Evolutionary conservation across 805 yeast species (phyloP).

Genomic region (Saccharomycopsis sp.): DNA sequence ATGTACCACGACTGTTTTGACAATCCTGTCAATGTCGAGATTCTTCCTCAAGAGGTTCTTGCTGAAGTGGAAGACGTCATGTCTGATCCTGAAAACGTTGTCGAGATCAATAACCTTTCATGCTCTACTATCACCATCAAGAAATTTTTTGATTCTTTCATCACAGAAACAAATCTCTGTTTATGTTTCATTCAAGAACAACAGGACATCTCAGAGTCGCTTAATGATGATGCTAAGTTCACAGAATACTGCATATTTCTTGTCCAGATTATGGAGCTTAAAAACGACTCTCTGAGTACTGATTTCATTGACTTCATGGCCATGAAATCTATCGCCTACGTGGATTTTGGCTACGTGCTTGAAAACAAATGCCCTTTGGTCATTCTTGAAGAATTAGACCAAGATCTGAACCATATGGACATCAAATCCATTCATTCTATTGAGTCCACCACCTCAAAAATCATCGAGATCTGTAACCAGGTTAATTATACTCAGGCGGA

Average conservation of each 20-base stretch:
- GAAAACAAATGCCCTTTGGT: conserved; percentile 11
- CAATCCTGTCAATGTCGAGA: conserved; percentile 13
- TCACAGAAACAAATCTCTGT: conserved; percentile 14
- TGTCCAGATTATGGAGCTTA: conserved; percentile 6
- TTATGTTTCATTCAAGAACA: conserved; percentile 7
- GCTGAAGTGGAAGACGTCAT: background rate
- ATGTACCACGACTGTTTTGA: conserved; percentile 18
- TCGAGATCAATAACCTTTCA: conserved; percentile 5
- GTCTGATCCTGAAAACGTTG: conserved; percentile 9
- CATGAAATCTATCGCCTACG: conserved; percentile 1
- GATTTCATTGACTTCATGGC: conserved; percentile 9
- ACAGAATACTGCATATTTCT: conserved; percentile 6
- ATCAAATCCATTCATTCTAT: background rate
- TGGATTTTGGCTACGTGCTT: conserved; percentile 5
- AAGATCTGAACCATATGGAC: background rate
- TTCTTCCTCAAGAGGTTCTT: conserved; percentile 7
- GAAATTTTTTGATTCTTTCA: conserved; percentile 12
- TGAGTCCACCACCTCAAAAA: background rate
- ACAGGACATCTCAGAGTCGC: background rate
- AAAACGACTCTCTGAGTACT: background rate
- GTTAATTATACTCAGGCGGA: conserved; percentile 1
- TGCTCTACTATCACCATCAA: conserved; percentile 11
- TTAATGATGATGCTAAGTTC: background rate
- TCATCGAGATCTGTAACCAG: conserved; percentile 10
- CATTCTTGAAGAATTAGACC: conserved; percentile 6